Evolutionary conservation across 768 basidiomycete species (phyloP).

Genomic region (Leccinum broughii): DNA sequence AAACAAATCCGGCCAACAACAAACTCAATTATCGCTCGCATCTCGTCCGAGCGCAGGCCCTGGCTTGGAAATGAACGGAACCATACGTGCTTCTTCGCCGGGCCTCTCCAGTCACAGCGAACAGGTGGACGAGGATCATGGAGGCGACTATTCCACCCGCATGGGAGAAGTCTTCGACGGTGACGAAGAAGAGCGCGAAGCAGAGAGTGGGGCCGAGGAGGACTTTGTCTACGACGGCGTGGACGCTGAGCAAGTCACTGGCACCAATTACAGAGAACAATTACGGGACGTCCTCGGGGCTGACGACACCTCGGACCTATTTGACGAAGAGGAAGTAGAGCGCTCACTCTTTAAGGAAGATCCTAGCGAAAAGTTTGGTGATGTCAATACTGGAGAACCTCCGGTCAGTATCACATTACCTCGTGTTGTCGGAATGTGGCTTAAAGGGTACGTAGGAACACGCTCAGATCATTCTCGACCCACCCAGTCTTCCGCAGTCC

Average conservation of each 20-base stretch:
- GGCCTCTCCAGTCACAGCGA: slow-evolving; percentile 22
- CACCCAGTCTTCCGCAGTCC: slow-evolving; percentile 41
- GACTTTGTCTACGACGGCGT: slow-evolving; percentile 74
- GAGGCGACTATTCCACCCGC: slow-evolving; percentile 27
- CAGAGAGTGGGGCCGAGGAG: slow-evolving; percentile 51
- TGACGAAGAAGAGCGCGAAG: slow-evolving; percentile 43
- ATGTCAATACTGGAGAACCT: slow-evolving; percentile 20
- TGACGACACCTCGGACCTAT: slow-evolving; percentile 54
- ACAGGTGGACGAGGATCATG: slow-evolving; percentile 23
- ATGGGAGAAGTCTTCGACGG: slow-evolving; percentile 36
- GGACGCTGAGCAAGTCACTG: slow-evolving; percentile 49
- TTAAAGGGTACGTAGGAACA: slow-evolving; percentile 34
- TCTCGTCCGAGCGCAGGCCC: background rate
- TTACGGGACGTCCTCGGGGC: slow-evolving; percentile 71
- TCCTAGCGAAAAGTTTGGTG: slow-evolving; percentile 33
- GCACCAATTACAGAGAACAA: slow-evolving; percentile 62
- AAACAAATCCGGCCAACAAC: slow-evolving; percentile 21
- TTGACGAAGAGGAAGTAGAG: slow-evolving; percentile 47
- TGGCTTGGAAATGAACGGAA: slow-evolving; percentile 12
- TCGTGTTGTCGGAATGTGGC: slow-evolving; percentile 23
- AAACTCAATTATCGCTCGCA: too few relatives aligned
- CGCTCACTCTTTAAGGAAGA: slow-evolving; percentile 44
- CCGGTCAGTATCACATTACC: slow-evolving; percentile 33
- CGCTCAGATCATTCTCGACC: slow-evolving; percentile 37
- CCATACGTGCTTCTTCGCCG: slow-evolving; percentile 9